Conservation (phyloP, 768 basidiomycete species). For the Astraeus odoratus region DNA sequence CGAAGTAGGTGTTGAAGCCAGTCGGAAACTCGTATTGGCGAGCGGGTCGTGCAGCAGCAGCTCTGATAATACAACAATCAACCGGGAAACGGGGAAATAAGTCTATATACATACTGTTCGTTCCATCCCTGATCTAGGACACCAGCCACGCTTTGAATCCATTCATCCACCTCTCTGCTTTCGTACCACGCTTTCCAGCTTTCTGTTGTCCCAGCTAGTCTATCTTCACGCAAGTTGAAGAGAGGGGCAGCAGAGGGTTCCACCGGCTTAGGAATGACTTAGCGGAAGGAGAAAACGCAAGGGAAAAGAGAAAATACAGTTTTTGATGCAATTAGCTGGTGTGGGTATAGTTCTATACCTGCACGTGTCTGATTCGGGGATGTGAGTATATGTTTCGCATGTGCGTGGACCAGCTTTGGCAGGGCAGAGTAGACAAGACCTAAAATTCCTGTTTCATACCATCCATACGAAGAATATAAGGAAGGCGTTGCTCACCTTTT, state of each 20-base stretch:
- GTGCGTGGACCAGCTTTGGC: constrained; percentile 74
- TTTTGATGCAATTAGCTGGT: constrained; percentile 87
- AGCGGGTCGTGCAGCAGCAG: constrained; percentile 46
- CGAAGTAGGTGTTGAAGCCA: constrained; percentile 82
- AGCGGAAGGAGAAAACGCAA: constrained; percentile 3
- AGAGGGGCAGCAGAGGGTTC: constrained; percentile 59
- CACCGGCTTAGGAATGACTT: constrained; percentile 48
- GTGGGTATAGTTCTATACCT: constrained; percentile 67
- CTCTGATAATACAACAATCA: constrained; percentile 32
- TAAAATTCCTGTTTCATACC: constrained; percentile 27
- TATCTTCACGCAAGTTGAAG: constrained; percentile 70
- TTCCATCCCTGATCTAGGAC: constrained; percentile 87
- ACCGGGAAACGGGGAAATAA: neutral
- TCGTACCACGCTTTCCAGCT: constrained; percentile 82
- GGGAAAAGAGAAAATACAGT: constrained; percentile 33
- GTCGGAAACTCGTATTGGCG: constrained; percentile 93
- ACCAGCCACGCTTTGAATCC: constrained; percentile 84
- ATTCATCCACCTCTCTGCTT: constrained; percentile 81
- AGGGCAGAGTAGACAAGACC: constrained; percentile 73
- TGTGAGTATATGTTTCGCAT: constrained; percentile 63
- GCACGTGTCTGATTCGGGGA: constrained; percentile 42
- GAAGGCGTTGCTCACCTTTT: constrained; percentile 53
- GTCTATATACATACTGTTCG: constrained; percentile 55
- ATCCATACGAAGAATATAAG: neutral
- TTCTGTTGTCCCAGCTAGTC: constrained; percentile 62